These are phyloP conservation scores for Naematelia aurantialba DNA, from an alignment of 768 basidiomycete genomes.

Conservation along the genomic window DNA sequence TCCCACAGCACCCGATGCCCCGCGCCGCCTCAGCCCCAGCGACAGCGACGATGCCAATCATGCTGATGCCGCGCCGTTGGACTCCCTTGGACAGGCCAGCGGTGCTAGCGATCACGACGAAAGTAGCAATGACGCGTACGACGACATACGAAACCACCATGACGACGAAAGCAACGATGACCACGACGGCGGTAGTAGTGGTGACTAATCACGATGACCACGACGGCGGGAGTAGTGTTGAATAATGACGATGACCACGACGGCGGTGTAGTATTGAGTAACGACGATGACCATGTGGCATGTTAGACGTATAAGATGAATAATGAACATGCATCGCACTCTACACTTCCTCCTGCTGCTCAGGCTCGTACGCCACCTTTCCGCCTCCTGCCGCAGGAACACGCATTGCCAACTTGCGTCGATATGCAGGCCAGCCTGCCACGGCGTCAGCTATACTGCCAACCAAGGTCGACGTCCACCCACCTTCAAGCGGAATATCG, in stretches of 20 bases:
- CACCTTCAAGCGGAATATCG: conserved; percentile 79
- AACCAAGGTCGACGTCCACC: conserved; percentile 4
- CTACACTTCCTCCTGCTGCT: conserved; percentile 28
- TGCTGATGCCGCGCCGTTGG: neutral
- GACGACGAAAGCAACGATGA: neutral
- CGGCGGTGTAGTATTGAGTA: no score
- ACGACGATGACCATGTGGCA: neutral
- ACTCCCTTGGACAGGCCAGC: neutral
- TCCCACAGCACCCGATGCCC: no score
- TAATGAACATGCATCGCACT: neutral
- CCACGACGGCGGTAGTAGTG: neutral
- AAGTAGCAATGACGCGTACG: neutral
- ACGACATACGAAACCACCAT: neutral
- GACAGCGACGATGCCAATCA: no score
- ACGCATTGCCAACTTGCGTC: conserved; percentile 25
- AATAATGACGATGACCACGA: no score
- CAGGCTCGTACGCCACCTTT: conserved; percentile 26
- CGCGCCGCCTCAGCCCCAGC: no score
- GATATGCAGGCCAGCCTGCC: conserved; percentile 37
- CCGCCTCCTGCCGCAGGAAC: conserved; percentile 5
- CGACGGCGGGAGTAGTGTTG: neutral
- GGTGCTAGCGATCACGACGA: neutral
- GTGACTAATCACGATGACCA: neutral
- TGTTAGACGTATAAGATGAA: neutral
- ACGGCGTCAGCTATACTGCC: neutral